Evolutionary conservation across 345 rosid genomes (phyloP), one percentile per base, ranked within the genome.

Genomic region (Citropsis articulata): DNA sequence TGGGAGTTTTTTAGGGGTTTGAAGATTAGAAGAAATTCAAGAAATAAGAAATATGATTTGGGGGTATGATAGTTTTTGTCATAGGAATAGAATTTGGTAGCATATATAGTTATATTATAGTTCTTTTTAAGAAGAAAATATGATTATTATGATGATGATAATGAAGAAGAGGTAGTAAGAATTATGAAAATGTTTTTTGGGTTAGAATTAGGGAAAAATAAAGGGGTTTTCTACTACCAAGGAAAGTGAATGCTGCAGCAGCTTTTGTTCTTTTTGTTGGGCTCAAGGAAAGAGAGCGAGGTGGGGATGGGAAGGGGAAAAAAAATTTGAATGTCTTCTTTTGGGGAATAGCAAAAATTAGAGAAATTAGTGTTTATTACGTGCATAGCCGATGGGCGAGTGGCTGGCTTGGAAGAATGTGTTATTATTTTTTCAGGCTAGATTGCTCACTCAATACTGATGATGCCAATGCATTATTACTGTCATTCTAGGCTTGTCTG

Each of bases 241-340:
- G 66, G 30, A 50, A 67, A 77, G 75, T 12, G 56, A 36, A 56
- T 48, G 75, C 64, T 16, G 71, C 31, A 42, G 63, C 71, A 72
- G 68, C 75, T 77, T 77, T 72, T 71, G 81, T 79, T 78, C 66
- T 19, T 77, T 77, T 74, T 78, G 78, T 70, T 81, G 77, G 83
- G 79, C 73, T 75, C 62, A 40, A 76, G 68, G 45, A 76, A 67
- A n/a, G 19, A 40, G 6, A 22, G 56, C 1, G 42, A 8, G 50
- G 77, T 21, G 80, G 69, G 74, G 56, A 25, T 42, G 59, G 31
- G 75, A 13, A 45, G 4, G 0, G 4, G 38, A 66, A 50, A 10
- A 13, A 57, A 27, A 28, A 61, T 1, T 1, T 65, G 30, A 75
- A 75, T 75, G 78, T 50, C n/a, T n/a, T n/a, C n/a, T 75, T 30